A percentile compares a stretch with the other conserved stretches of the same genome.
Evolutionary conservation across 2,329 filamentous ascomycete species (phyloP).

Genomic region (Colletotrichum cordylinicola): DNA sequence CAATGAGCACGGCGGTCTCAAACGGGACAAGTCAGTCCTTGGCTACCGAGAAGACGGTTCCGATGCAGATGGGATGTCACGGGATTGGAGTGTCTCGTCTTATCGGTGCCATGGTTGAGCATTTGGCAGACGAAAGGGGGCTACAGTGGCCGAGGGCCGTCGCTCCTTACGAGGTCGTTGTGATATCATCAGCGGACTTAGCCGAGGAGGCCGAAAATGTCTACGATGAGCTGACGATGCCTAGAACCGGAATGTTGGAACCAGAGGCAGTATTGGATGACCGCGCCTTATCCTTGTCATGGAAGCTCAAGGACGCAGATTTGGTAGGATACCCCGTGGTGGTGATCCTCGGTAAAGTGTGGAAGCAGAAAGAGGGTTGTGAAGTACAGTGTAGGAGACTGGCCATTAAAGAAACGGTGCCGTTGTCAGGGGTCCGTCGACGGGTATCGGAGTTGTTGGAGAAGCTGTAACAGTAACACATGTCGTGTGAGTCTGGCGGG

Average conservation of each 20-base stretch:
- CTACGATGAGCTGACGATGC: constrained; percentile 64
- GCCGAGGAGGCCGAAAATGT: constrained; percentile 59
- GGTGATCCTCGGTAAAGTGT: constrained; percentile 77
- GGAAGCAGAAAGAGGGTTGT: constrained; percentile 62
- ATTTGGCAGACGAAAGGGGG: constrained; percentile 72
- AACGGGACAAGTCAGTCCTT: neutral
- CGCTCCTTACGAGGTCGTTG: constrained; percentile 79
- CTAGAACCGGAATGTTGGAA: neutral
- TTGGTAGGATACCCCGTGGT: constrained; percentile 86
- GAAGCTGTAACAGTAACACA: constrained; percentile 45
- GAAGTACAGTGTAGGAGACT: constrained; percentile 83
- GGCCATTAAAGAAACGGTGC: constrained; percentile 64
- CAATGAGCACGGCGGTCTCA: constrained; percentile 23
- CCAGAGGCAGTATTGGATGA: constrained; percentile 80
- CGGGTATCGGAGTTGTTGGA: constrained; percentile 54
- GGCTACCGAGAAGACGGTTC: constrained; percentile 20
- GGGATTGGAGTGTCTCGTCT: constrained; percentile 93
- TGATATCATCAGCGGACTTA: constrained; percentile 61
- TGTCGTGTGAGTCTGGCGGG: neutral
- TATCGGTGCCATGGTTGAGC: constrained; percentile 83
- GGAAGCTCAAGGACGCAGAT: constrained; percentile 92
- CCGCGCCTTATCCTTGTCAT: constrained; percentile 69
- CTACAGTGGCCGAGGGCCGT: constrained; percentile 89
- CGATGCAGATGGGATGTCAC: constrained; percentile 94
- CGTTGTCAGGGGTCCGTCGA: constrained; percentile 50